Conservation (phyloP, 1,139 yeast species). For the Arxiozyma telluris region DNA sequence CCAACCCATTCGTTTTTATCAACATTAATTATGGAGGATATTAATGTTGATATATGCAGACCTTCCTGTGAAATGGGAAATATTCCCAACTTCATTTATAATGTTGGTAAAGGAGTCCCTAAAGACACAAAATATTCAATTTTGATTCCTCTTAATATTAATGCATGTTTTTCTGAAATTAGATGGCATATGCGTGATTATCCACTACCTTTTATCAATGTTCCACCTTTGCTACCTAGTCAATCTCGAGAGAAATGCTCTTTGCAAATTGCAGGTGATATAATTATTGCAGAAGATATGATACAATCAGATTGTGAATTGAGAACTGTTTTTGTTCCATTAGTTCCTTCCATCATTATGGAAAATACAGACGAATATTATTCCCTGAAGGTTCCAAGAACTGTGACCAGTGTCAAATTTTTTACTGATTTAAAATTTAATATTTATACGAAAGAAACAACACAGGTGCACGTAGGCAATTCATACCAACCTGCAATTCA, state of each 20-base stretch:
- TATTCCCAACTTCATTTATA: conserved; percentile 52
- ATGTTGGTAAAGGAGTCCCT: conserved; percentile 80
- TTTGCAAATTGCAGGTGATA: conserved; percentile 39
- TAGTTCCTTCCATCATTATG: conserved; percentile 39
- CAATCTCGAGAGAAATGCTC: conserved; percentile 31
- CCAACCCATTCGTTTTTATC: conserved; percentile 58
- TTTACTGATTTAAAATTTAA: conserved; percentile 53
- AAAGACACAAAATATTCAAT: conserved; percentile 57
- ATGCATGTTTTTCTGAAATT: conserved; percentile 42
- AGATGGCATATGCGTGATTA: conserved; percentile 59
- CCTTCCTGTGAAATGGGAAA: conserved; percentile 49
- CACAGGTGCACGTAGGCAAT: conserved; percentile 78
- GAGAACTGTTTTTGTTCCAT: conserved; percentile 54
- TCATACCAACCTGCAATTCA: conserved; percentile 79
- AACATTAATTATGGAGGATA: conserved; percentile 44
- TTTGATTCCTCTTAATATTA: conserved; percentile 50
- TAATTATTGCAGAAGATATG: conserved; percentile 50
- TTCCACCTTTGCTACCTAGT: conserved; percentile 33
- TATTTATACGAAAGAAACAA: conserved; percentile 48
- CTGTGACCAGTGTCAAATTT: conserved; percentile 68
- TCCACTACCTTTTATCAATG: conserved; percentile 44
- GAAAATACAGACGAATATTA: conserved; percentile 40
- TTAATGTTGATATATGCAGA: conserved; percentile 45
- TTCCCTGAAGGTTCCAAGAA: conserved; percentile 60
- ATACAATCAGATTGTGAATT: conserved; percentile 40